Percentiles rank a stretch among this genome's conserved stretches.
phyloP scores from a whole-genome alignment of 169 alveolate species.

The Eimeria mitis region DNA sequence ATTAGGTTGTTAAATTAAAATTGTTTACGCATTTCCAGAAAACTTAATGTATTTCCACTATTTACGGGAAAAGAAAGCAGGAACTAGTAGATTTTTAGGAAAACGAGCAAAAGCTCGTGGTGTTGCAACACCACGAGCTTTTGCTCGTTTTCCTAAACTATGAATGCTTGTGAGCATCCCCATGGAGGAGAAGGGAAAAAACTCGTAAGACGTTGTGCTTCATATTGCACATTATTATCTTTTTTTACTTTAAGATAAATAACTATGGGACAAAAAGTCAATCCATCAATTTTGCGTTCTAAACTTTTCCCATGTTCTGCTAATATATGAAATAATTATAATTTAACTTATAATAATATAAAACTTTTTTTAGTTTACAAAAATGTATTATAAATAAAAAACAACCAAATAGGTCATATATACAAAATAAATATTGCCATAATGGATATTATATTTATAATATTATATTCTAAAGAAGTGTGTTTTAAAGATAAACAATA shows the following conservation, averaged over 20 bases:
- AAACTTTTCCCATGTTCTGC: constrained; percentile 74
- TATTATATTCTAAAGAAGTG: constrained; percentile 53
- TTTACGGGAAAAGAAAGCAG: constrained; percentile 55
- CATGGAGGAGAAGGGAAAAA: constrained; percentile 86
- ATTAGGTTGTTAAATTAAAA: constrained; percentile 1
- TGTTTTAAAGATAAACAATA: constrained; percentile 20
- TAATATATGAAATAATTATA: constrained; percentile 64
- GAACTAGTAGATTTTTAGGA: constrained; percentile 31
- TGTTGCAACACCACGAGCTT: too few relatives aligned
- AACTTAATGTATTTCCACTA: constrained; percentile 38
- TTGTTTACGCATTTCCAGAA: constrained; percentile 47
- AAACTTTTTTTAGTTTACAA: constrained; percentile 31
- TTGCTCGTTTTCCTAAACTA: too few relatives aligned
- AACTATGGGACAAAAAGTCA: constrained; percentile 79
- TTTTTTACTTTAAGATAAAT: neutral
- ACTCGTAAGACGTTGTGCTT: constrained; percentile 77
- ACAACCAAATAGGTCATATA: constrained; percentile 11
- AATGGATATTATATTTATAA: constrained; percentile 65
- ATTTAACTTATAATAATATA: constrained; percentile 8
- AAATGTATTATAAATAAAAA: constrained; percentile 42
- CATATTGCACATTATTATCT: constrained; percentile 1
- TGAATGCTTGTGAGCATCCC: constrained; percentile 86
- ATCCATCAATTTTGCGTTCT: constrained; percentile 81
- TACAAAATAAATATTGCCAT: constrained; percentile 55
- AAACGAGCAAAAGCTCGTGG: constrained; percentile 85